phyloP scores from a whole-genome alignment of 2,329 filamentous ascomycete species.

The Aspergillus jensenii region DNA sequence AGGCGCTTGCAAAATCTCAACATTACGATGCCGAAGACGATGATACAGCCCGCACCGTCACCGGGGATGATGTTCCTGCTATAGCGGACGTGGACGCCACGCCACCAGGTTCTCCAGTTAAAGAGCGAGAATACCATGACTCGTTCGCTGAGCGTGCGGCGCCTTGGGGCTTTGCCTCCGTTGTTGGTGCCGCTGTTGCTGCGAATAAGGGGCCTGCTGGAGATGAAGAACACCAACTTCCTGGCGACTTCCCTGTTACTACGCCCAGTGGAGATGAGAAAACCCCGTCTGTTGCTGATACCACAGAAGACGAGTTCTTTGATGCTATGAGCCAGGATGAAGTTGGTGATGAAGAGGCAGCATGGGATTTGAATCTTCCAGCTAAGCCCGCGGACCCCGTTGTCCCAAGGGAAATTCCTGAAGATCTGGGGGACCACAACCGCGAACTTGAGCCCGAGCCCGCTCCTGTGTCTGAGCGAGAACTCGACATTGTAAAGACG shows the following conservation, averaged over 20 bases:
- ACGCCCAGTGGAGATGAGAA: slow-evolving; percentile 7
- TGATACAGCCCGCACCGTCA: neutral
- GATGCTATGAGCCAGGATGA: slow-evolving; percentile 4
- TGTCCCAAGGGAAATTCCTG: neutral
- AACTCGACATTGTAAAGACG: neutral
- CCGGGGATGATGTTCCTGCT: neutral
- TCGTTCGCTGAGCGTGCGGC: neutral
- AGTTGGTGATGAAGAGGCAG: neutral
- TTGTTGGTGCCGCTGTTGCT: slow-evolving; percentile 22
- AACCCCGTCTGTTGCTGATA: neutral
- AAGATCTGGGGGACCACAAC: neutral
- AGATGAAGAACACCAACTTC: neutral
- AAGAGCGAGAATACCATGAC: neutral
- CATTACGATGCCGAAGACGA: slow-evolving; percentile 1
- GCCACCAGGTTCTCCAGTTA: neutral
- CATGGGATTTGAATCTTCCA: neutral
- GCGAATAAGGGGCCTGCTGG: slow-evolving; percentile 4
- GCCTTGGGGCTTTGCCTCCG: slow-evolving; percentile 13
- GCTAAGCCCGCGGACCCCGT: neutral
- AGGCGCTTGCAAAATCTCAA: neutral
- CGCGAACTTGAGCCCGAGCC: neutral
- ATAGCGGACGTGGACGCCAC: slow-evolving; percentile 8
- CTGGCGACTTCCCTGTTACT: neutral
- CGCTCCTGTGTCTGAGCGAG: neutral
- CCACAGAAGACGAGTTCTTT: slow-evolving; percentile 8